Percentiles rank a stretch among this genome's conserved stretches.
Evolutionary conservation across 2,329 filamentous ascomycete genomes (phyloP).

Genomic region (Pseudodiploospora longispora): DNA sequence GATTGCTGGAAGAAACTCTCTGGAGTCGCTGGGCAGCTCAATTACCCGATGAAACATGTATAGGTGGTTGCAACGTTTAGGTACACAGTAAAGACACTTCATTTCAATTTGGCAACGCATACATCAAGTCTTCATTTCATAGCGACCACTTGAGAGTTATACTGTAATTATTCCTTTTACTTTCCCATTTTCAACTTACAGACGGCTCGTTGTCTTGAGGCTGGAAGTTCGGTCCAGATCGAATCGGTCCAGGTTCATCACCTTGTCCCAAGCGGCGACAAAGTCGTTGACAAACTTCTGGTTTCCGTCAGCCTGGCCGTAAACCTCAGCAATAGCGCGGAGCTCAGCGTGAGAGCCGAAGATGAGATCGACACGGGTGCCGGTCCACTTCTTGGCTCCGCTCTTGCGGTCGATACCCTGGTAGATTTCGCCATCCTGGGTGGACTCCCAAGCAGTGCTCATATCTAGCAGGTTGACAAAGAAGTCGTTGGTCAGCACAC

Average conservation of each 20-base stretch:
- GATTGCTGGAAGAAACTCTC: too few relatives aligned
- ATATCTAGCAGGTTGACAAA: slow-evolving; percentile 70
- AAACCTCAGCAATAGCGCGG: slow-evolving; percentile 61
- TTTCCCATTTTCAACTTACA: background rate
- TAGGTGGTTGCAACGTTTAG: too few relatives aligned
- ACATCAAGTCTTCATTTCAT: too few relatives aligned
- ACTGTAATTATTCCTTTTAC: too few relatives aligned
- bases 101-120: background rate
- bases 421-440: slow-evolving; percentile 53
- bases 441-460: slow-evolving; percentile 48
- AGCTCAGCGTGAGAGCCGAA: slow-evolving; percentile 67
- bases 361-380: slow-evolving; percentile 60
- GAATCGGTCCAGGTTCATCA: slow-evolving; percentile 66
- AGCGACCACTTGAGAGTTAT: too few relatives aligned
- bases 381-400: slow-evolving; percentile 58
- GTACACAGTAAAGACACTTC: too few relatives aligned
- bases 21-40: too few relatives aligned
- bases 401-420: slow-evolving; percentile 61
- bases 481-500: slow-evolving; percentile 69
- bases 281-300: slow-evolving; percentile 65
- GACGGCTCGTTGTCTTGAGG: slow-evolving; percentile 11
- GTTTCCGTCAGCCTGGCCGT: slow-evolving; percentile 48
- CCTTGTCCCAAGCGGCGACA: slow-evolving; percentile 61
- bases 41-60: too few relatives aligned
- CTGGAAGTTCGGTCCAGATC: slow-evolving; percentile 32